Conservation (phyloP, 192 early-diverging fungal genomes). For the Coemansia brasiliensis region DNA sequence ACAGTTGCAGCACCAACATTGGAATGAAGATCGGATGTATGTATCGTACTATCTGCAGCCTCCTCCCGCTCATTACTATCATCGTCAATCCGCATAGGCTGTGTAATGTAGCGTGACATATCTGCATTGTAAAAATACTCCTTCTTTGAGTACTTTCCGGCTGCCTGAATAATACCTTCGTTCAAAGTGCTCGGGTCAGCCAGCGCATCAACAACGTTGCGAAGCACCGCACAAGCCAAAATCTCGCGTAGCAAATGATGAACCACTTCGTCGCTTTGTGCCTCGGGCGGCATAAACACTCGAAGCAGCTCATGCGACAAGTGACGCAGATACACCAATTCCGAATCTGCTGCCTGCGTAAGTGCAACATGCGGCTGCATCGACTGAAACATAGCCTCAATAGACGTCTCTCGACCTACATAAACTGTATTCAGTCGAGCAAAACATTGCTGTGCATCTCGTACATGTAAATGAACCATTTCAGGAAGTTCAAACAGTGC, state of each 20-base stretch:
- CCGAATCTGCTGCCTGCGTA: constrained; percentile 44
- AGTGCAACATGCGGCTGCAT: constrained; percentile 55
- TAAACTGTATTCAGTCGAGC: constrained; percentile 47
- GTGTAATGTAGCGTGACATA: constrained; percentile 45
- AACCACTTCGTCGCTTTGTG: constrained; percentile 43
- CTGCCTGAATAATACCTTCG: constrained; percentile 42
- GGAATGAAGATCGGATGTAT: neutral
- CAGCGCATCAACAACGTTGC: constrained; percentile 44
- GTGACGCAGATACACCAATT: constrained; percentile 45
- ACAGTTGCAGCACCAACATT: constrained; percentile 17
- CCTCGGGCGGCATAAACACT: constrained; percentile 48
- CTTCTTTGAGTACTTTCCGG: constrained; percentile 40
- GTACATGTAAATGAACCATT: constrained; percentile 43
- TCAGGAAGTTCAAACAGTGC: constrained; percentile 45
- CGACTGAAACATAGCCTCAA: constrained; percentile 49
- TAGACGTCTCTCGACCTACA: constrained; percentile 38
- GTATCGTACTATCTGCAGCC: neutral
- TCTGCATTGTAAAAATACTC: constrained; percentile 48
- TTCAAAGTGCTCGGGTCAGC: constrained; percentile 49
- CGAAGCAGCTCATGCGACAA: constrained; percentile 35
- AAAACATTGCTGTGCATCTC: constrained; percentile 44
- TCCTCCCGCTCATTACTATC: neutral
- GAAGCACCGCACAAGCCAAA: constrained; percentile 51
- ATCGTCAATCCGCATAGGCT: constrained; percentile 38
- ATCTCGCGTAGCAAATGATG: constrained; percentile 49